A percentile compares a stretch with the other conserved stretches of the same genome.
Conservation (phyloP, 805 yeast species). For the Sugiyamaella valdiviana region DNA sequence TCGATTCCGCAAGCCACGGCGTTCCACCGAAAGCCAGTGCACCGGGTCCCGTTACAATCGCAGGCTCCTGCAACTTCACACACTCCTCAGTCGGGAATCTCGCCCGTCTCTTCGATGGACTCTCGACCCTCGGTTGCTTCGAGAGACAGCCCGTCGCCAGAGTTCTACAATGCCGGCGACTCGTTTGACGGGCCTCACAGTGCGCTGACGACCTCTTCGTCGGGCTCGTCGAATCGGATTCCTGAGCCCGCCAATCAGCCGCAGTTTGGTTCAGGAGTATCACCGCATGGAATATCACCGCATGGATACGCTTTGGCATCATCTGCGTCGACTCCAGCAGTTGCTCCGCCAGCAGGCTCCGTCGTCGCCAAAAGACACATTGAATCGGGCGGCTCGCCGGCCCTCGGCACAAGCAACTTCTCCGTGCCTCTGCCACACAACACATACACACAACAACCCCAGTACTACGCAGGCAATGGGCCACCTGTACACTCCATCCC, state of each 20-base stretch:
- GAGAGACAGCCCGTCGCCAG: background rate
- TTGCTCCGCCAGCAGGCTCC: background rate
- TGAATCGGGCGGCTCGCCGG: no score
- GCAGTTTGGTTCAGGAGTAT: no score
- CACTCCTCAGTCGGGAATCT: background rate
- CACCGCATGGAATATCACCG: no score
- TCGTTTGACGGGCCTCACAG: background rate
- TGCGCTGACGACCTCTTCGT: background rate
- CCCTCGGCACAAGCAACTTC: background rate
- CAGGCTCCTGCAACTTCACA: background rate
- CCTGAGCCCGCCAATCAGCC: background rate
- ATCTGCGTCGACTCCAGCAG: background rate
- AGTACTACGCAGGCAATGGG: background rate
- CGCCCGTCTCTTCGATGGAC: background rate
- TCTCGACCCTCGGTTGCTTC: background rate
- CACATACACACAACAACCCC: background rate
- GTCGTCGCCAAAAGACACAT: background rate
- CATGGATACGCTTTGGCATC: no score
- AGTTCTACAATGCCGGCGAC: constrained; percentile 4
- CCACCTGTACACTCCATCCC: background rate
- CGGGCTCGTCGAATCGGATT: background rate
- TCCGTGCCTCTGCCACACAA: background rate
- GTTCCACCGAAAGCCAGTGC: constrained; percentile 16
- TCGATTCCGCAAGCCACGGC: constrained; percentile 14
- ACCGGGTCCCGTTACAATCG: constrained; percentile 12